Evolutionary conservation across 2,329 filamentous ascomycete genomes (phyloP).

Genomic region (Talaromyces sp.): DNA sequence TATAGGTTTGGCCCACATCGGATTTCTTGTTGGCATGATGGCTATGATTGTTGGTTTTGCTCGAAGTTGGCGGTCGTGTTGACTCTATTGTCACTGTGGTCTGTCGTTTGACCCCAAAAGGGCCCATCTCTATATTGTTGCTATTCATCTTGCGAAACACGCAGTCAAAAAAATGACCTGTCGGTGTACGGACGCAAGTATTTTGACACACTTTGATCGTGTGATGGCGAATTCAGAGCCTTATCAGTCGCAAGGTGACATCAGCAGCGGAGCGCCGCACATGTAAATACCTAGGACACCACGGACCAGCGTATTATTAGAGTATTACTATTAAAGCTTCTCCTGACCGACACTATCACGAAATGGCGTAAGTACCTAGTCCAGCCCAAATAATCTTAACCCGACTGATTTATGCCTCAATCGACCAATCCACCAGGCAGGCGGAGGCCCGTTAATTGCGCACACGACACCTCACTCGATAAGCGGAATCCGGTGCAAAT

Average conservation of each 20-base stretch:
- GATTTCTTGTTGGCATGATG: background rate
- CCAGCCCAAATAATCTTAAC: background rate
- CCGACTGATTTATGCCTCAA: background rate
- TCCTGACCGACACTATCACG: background rate
- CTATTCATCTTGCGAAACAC: background rate
- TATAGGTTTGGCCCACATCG: constrained; percentile 6
- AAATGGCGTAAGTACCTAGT: background rate
- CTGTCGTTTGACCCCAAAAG: constrained; percentile 4
- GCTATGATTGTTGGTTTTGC: background rate
- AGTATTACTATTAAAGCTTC: background rate
- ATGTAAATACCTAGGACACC: background rate
- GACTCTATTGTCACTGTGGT: background rate
- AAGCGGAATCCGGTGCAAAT: background rate
- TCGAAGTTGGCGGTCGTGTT: background rate
- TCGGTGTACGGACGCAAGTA: background rate
- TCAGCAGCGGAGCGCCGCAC: background rate
- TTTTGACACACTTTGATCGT: background rate
- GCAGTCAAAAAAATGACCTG: background rate
- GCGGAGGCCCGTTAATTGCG: background rate
- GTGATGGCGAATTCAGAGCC: background rate
- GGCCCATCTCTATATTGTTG: constrained; percentile 5
- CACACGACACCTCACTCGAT: background rate
- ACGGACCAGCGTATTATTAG: background rate
- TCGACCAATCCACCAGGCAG: background rate
- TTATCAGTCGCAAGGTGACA: background rate